A percentile compares a stretch with the other conserved stretches of the same genome.
Conservation (phyloP, 345 rosid species). For the Hibiscus mutabilis region DNA sequence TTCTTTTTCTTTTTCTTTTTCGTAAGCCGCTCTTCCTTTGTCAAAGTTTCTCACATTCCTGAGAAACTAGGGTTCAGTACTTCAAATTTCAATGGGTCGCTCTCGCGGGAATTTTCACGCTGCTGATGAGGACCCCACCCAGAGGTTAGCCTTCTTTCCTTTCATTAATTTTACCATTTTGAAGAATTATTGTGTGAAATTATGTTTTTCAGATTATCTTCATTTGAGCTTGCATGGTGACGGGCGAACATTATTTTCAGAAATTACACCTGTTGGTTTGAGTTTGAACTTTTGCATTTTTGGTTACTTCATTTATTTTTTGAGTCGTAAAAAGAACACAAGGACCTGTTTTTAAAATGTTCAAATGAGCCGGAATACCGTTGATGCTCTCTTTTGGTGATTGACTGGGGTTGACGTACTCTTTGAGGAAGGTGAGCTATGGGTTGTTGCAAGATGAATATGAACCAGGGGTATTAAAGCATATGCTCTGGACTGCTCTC, state of each 20-base stretch:
- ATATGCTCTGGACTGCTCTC: not conserved
- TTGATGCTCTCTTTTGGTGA: not conserved
- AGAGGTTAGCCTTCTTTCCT: slow-evolving; percentile 43
- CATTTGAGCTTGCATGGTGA: slow-evolving; percentile 9
- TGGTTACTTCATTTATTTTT: too few species aligned
- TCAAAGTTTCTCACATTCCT: not conserved
- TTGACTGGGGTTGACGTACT: not conserved
- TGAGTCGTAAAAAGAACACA: not conserved
- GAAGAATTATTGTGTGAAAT: not conserved
- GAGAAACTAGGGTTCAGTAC: slow-evolving; percentile 14
- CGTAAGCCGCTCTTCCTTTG: not conserved
- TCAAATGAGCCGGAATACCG: not conserved
- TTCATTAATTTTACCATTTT: not conserved
- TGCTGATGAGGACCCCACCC: slow-evolving; percentile 88
- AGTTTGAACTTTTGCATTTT: not conserved
- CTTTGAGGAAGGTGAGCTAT: not conserved
- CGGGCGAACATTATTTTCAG: not conserved
- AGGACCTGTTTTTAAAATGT: not conserved
- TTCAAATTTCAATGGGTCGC: slow-evolving; percentile 62
- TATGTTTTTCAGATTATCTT: not conserved
- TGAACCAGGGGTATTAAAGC: not conserved
- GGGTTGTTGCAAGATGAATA: not conserved
- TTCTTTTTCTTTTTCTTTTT: not conserved
- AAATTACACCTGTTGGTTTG: not conserved
- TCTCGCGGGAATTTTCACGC: slow-evolving; percentile 89